Conservation (phyloP, 257 asterid species). For the Paraleonurus japonicus region DNA sequence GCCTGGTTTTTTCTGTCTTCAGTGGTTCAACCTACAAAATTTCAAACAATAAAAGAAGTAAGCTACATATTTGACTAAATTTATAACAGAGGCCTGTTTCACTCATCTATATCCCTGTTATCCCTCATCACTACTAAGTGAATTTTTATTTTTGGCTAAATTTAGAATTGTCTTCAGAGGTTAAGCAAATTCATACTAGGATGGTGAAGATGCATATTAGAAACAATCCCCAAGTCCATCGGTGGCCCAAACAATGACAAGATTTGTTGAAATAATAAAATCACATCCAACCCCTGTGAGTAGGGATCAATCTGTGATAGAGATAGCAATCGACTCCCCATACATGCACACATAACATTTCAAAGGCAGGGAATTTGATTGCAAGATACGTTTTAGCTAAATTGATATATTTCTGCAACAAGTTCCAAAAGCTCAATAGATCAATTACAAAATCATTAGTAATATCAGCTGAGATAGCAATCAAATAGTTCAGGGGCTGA, state of each 20-base stretch:
- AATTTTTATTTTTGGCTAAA: background rate
- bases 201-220: background rate
- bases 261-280: background rate
- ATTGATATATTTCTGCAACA: background rate
- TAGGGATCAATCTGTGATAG: constrained; percentile 1
- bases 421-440: background rate
- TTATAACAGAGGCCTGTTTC: background rate
- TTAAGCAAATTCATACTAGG: background rate
- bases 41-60: constrained; percentile 5
- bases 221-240: constrained; percentile 5
- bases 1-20: constrained; percentile 48
- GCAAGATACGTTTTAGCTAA: background rate
- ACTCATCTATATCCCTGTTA: background rate
- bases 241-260: background rate
- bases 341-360: background rate
- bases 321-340: background rate
- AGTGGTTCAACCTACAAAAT: constrained; percentile 55
- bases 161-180: constrained; percentile 1
- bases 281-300: background rate
- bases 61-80: background rate
- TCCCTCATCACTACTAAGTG: background rate
- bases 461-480: background rate
- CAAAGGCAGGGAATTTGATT: background rate
- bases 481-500: background rate
- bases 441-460: constrained; percentile 3